Evolutionary conservation across 192 early-diverging fungal species (phyloP), one percentile per base, ranked within the genome.

Genomic region (Physocladia obscura): DNA sequence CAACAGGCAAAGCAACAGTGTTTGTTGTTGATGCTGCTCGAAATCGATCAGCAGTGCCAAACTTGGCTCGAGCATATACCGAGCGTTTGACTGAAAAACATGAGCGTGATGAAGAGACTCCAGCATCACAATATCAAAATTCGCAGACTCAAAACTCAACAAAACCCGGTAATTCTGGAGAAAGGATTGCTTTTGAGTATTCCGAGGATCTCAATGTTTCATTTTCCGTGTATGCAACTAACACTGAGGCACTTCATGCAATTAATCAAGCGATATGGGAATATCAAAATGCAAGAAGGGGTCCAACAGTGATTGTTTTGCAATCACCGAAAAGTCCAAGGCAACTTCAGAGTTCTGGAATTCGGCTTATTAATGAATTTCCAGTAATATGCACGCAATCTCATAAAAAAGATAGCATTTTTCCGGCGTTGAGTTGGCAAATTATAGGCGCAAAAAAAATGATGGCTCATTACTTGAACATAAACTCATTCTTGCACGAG

Each of bases 351-450:
- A 58, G 37, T 65, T 30, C 48, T n/a, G 78, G 78, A 21, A 29
- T 92, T 38, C 76, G 79, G 3, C 68, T 81, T 21, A 57, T 96
- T 1, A 71, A 70, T 17, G 80, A 89, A 8, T 92, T 93, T 61
- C 95, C 97, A 1, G 76, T 82, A 26, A 75, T 94, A 4, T 48
- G 76, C 0, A 79, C 93, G 35, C 91, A 92, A 0, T 83, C 83
- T 19, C 86, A 92, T 68, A 84, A 87, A 61, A 81, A 83, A 24
- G 91, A 94, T 69, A 82, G 82, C 30, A 71, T 68, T 8, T 88
- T 97, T 57, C 91, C 91, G 8, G 83, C 93, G 4, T 72, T 97
- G 2, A 90, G 90, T 49, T 98, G 97, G 97, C 90, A 93, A 75
- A 78, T 80, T 30, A 82, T 86, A 36, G 86, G 84, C 3, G 73